phyloP scores from a whole-genome alignment of 345 rosid genomes.

The Citrus maxima region DNA sequence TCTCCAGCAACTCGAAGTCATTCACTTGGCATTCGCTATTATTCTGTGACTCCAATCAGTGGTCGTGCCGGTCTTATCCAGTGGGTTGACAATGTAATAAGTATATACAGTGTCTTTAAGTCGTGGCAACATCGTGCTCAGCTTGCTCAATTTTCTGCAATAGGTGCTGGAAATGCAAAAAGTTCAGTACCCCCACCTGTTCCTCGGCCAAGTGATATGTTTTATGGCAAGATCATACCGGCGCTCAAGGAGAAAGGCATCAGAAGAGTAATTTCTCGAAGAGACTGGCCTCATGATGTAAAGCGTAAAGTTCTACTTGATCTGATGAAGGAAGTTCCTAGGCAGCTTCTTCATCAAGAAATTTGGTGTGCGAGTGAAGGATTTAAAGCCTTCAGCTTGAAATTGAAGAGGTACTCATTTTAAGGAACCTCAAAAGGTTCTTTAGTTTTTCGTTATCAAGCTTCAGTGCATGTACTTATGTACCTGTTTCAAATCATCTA shows the following conservation, averaged over 20 bases:
- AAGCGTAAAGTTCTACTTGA: conserved; percentile 89
- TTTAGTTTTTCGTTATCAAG: neutral
- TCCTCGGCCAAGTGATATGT: conserved; percentile 97
- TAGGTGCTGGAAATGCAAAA: conserved; percentile 52
- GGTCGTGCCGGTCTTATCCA: conserved; percentile 95
- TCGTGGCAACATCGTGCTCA: conserved; percentile 84
- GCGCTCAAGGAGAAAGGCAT: conserved; percentile 96
- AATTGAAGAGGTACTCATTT: conserved; percentile 62
- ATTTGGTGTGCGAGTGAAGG: conserved; percentile 99
- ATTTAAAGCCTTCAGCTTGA: conserved; percentile 80
- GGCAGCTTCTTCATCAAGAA: conserved; percentile 84
- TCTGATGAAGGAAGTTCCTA: conserved; percentile 89
- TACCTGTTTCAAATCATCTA: neutral
- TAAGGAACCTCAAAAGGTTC: conserved; percentile 4
- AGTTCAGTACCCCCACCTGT: conserved; percentile 57
- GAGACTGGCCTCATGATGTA: conserved; percentile 98
- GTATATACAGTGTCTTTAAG: conserved; percentile 84
- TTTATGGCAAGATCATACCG: conserved; percentile 95
- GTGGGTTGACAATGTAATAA: conserved; percentile 87
- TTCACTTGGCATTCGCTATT: conserved; percentile 65
- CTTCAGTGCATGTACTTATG: neutral
- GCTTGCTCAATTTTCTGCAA: conserved; percentile 56
- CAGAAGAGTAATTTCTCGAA: conserved; percentile 87
- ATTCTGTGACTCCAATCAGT: conserved; percentile 90
- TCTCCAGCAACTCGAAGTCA: conserved; percentile 47